Conservation (phyloP, 208 protist species). For the Kentomonas sorsogonicus region DNA sequence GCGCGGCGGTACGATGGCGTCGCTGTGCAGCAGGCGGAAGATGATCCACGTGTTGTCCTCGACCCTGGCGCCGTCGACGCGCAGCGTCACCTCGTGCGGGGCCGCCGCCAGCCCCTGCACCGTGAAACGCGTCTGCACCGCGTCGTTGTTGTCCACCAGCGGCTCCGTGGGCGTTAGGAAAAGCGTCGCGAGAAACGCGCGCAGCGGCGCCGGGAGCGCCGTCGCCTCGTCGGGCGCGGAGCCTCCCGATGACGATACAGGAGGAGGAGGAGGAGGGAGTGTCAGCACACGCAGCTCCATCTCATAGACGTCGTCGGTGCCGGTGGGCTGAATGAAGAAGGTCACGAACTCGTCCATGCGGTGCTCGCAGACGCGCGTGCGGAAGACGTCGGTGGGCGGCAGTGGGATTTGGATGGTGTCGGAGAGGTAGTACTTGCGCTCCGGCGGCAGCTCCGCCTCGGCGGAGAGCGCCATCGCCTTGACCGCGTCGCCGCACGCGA, state of each 20-base stretch:
- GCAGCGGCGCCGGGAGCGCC: conserved; percentile 17
- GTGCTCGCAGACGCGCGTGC: conserved; percentile 48
- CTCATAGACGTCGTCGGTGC: conserved; percentile 26
- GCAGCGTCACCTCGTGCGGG: conserved; percentile 23
- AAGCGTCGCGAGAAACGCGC: conserved; percentile 19
- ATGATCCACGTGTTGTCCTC: conserved; percentile 30
- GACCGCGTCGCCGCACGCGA: too few species aligned
- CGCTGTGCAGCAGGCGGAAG: conserved; percentile 33
- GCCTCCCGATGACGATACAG: too few species aligned
- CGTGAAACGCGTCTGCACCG: conserved; percentile 21
- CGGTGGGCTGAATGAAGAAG: conserved; percentile 23
- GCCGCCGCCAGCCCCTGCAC: conserved; percentile 26
- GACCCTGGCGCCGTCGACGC: conserved; percentile 29
- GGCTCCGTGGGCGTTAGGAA: conserved; percentile 22
- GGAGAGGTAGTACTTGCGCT: conserved; percentile 26
- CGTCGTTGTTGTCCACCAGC: conserved; percentile 11
- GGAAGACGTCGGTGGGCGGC: conserved; percentile 30
- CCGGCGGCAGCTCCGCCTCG: background rate
- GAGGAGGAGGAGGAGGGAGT: too few species aligned
- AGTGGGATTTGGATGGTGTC: conserved; percentile 24
- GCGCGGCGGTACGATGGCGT: conserved; percentile 18
- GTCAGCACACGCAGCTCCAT: conserved; percentile 42
- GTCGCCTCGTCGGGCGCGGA: conserved; percentile 10
- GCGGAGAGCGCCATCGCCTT: background rate
- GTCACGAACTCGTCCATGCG: conserved; percentile 29